Conservation (phyloP, 1,139 yeast genomes). For the Zygosaccharomyces pseudobailii region DNA sequence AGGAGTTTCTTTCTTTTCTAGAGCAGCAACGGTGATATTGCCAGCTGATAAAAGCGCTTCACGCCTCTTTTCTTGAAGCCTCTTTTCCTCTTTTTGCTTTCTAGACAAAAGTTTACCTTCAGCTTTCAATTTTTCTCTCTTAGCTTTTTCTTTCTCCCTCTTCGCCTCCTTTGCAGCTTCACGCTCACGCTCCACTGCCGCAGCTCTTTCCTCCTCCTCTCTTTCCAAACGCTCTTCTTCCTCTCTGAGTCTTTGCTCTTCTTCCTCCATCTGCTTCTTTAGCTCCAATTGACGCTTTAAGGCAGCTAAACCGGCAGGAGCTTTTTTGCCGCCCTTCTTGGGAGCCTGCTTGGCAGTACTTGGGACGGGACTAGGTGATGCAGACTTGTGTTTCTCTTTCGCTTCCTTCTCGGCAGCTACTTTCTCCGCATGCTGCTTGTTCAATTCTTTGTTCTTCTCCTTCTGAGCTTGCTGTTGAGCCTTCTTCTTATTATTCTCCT, state of each 20-base stretch:
- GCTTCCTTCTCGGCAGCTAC: conserved; percentile 40
- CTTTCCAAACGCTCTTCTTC: conserved; percentile 57
- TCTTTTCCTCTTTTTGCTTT: conserved; percentile 93
- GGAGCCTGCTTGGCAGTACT: conserved; percentile 33
- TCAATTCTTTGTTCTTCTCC: conserved; percentile 51
- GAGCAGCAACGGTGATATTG: conserved; percentile 70
- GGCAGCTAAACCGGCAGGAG: conserved; percentile 76
- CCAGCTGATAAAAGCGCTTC: conserved; percentile 76
- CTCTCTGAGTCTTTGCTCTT: conserved; percentile 46
- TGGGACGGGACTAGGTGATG: conserved; percentile 19
- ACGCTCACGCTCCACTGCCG: conserved; percentile 50
- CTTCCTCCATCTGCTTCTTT: conserved; percentile 79
- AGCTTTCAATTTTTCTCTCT: conserved; percentile 77
- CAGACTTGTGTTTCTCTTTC: conserved; percentile 33
- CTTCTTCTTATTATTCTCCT: conserved; percentile 82
- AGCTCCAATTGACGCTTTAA: conserved; percentile 81
- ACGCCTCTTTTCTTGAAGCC: conserved; percentile 81
- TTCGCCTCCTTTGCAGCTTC: conserved; percentile 71
- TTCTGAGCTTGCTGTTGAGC: conserved; percentile 65
- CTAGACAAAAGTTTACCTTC: conserved; percentile 89
- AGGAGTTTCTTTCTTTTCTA: conserved; percentile 39
- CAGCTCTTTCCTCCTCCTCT: conserved; percentile 55
- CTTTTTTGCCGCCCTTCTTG: conserved; percentile 60
- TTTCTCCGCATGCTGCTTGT: conserved; percentile 41
- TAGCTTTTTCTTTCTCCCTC: conserved; percentile 78